Evolutionary conservation across 108 stramenopile species (phyloP).

Genomic region (Cyclostephanos invisitatus): DNA sequence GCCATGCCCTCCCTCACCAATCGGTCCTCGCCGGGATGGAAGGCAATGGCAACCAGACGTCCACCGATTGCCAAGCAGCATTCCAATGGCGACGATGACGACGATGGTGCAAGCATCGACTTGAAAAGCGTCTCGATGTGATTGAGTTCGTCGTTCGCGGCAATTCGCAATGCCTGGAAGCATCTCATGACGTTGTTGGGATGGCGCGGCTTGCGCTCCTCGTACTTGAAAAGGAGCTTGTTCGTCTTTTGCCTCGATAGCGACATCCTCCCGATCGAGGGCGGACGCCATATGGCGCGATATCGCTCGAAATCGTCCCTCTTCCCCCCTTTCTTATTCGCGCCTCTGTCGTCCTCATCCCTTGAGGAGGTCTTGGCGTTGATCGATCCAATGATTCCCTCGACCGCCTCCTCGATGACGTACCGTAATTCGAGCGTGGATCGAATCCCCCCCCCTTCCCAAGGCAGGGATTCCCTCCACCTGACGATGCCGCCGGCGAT

Average conservation of each 20-base stretch:
- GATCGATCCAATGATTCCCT: constrained; percentile 36
- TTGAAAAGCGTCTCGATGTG: constrained; percentile 15
- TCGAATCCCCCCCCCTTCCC: neutral
- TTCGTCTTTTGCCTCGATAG: constrained; percentile 17
- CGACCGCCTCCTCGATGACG: constrained; percentile 61
- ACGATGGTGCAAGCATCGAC: neutral
- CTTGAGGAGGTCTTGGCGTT: constrained; percentile 49
- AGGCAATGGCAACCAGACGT: constrained; percentile 19
- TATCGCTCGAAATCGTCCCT: constrained; percentile 49
- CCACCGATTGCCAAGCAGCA: constrained; percentile 12
- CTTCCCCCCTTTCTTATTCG: constrained; percentile 51
- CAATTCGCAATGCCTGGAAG: constrained; percentile 84
- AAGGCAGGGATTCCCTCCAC: constrained; percentile 48
- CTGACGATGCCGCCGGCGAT: constrained; percentile 69
- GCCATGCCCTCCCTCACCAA: constrained; percentile 14
- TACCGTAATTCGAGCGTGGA: constrained; percentile 50
- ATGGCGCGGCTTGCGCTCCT: constrained; percentile 10
- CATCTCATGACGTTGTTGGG: constrained; percentile 40
- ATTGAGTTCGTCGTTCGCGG: constrained; percentile 75
- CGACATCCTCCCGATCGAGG: constrained; percentile 49
- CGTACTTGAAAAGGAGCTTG: constrained; percentile 1
- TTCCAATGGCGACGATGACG: neutral
- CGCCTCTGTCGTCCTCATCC: neutral
- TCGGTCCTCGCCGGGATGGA: constrained; percentile 24
- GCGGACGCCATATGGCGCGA: neutral